A percentile compares a stretch with the other conserved stretches of the same genome.
Evolutionary conservation across 768 basidiomycete species (phyloP).

Genomic region (Floccularia luteovirens): DNA sequence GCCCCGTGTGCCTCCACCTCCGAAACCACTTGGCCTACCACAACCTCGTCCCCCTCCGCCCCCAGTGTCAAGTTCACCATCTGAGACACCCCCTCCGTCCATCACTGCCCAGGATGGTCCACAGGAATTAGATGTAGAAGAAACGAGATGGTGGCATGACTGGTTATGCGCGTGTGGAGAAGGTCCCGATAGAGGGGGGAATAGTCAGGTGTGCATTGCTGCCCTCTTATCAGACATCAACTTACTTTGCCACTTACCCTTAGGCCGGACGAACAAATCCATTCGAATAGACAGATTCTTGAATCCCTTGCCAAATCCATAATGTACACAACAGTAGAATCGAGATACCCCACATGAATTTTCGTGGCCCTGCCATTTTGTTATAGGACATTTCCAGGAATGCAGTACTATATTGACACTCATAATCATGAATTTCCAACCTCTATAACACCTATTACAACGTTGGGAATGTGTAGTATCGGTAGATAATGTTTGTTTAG

Average conservation of each 20-base stretch:
- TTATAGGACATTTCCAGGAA: too few species aligned
- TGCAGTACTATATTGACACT: too few species aligned
- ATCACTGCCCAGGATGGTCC: background rate
- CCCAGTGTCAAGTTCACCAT: constrained; percentile 15
- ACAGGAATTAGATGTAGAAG: constrained; percentile 20
- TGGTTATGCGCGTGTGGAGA: constrained; percentile 80
- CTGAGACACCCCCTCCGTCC: constrained; percentile 13
- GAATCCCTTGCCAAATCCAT: background rate
- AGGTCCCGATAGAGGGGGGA: constrained; percentile 65
- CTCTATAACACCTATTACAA: too few species aligned
- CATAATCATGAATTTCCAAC: too few species aligned
- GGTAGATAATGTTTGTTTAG: too few species aligned
- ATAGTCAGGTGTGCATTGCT: constrained; percentile 48
- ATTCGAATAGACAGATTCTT: constrained; percentile 28
- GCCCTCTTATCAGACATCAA: background rate
- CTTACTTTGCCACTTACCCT: background rate
- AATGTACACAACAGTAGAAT: too few species aligned
- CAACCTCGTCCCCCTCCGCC: constrained; percentile 41
- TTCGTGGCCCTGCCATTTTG: too few species aligned
- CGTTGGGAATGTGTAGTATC: too few species aligned
- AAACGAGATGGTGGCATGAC: constrained; percentile 75
- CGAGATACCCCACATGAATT: too few species aligned
- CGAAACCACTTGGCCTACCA: constrained; percentile 55
- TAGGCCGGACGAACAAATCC: constrained; percentile 76
- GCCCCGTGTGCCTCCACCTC: constrained; percentile 28